Evolutionary conservation across 225 moss, liverwort and hornwort species (phyloP).

Genomic region (Straminergon stramineum): DNA sequence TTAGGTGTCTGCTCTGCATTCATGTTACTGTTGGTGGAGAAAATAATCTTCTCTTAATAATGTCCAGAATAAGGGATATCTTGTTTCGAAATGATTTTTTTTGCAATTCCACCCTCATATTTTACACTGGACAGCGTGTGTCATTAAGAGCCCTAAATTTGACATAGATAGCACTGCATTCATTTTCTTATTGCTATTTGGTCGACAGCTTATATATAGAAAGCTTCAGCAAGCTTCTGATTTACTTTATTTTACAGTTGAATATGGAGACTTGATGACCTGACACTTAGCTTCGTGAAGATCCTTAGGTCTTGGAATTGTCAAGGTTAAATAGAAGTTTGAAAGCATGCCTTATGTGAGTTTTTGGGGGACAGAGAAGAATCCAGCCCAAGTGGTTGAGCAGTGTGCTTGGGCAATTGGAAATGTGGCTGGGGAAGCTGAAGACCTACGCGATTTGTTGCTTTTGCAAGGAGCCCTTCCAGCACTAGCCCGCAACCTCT

Average conservation of each 20-base stretch:
- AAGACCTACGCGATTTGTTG: slow-evolving; percentile 65
- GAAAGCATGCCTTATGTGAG: not conserved
- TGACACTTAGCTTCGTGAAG: not conserved
- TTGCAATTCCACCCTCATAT: not conserved
- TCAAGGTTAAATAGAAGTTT: not conserved
- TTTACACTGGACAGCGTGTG: not conserved
- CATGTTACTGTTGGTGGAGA: not conserved
- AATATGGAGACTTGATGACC: not conserved
- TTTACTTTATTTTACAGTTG: not conserved
- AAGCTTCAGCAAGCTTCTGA: not conserved
- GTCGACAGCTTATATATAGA: not conserved
- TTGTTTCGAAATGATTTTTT: not conserved
- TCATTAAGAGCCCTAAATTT: not conserved
- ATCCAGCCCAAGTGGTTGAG: slow-evolving; percentile 68
- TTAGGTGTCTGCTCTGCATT: not conserved
- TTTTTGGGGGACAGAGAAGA: slow-evolving; percentile 52
- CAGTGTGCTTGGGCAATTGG: slow-evolving; percentile 98
- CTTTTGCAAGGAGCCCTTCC: slow-evolving; percentile 73
- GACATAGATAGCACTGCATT: not conserved
- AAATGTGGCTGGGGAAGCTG: slow-evolving; percentile 89
- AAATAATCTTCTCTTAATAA: not conserved
- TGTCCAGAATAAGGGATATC: not conserved
- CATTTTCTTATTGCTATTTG: not conserved
- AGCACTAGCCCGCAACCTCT: slow-evolving; percentile 63
- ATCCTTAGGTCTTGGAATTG: not conserved